A percentile compares a stretch with the other conserved stretches of the same genome.
These are phyloP conservation scores for Cryphonectria radicalis DNA, from an alignment of 2,329 filamentous ascomycete genomes.

Conservation along the genomic window DNA sequence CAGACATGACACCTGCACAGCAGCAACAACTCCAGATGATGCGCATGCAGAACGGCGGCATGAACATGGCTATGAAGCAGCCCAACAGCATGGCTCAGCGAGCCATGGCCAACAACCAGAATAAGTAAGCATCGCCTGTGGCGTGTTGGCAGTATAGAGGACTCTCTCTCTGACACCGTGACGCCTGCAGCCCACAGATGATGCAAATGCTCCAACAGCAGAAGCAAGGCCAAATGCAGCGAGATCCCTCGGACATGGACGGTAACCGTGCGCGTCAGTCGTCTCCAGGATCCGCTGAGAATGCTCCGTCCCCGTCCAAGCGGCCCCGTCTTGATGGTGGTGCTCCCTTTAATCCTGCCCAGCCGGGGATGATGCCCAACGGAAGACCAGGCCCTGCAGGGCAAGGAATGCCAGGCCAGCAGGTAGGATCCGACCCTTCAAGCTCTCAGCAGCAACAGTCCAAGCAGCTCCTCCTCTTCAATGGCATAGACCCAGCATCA, in stretches of 20 bases:
- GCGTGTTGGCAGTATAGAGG: not conserved
- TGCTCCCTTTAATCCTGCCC: conserved; percentile 72
- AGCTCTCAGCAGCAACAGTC: conserved; percentile 52
- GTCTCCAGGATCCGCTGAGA: conserved; percentile 82
- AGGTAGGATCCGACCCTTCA: conserved; percentile 58
- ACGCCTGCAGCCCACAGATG: conserved; percentile 60
- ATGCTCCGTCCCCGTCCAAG: conserved; percentile 91
- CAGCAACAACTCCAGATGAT: conserved; percentile 69
- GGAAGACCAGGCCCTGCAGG: conserved; percentile 61
- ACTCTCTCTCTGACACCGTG: conserved; percentile 12
- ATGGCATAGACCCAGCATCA: conserved; percentile 75
- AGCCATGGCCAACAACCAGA: conserved; percentile 79
- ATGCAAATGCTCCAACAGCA: conserved; percentile 76
- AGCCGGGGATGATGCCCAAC: conserved; percentile 72
- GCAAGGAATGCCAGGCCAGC: conserved; percentile 74
- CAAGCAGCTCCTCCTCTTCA: conserved; percentile 62
- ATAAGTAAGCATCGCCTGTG: conserved; percentile 58
- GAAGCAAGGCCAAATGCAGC: conserved; percentile 74
- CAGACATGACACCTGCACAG: conserved; percentile 55
- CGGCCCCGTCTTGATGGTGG: conserved; percentile 80
- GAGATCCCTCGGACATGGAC: conserved; percentile 86
- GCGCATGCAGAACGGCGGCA: conserved; percentile 66
- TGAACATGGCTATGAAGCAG: conserved; percentile 63
- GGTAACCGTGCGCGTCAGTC: conserved; percentile 79
- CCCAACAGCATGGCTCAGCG: conserved; percentile 70